Percentiles rank a stretch among this genome's conserved stretches.
Evolutionary conservation across 2,329 filamentous ascomycete species (phyloP).

Genomic region (Orbilia ellipsospora): DNA sequence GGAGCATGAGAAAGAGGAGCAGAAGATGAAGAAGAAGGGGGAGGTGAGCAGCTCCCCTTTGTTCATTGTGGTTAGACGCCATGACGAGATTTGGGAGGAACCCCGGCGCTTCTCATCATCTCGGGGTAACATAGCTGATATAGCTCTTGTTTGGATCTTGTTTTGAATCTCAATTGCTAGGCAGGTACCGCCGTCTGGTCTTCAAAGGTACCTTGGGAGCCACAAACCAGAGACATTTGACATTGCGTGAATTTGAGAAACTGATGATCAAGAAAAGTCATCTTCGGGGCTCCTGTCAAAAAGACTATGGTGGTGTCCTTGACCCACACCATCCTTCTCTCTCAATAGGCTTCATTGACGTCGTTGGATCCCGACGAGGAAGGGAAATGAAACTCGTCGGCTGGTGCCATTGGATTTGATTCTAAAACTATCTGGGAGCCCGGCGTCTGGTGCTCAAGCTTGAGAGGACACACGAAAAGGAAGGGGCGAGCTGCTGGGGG

Average conservation of each 20-base stretch:
- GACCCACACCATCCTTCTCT: slow-evolving; percentile 50
- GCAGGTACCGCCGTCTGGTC: neutral
- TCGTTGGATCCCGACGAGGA: slow-evolving; percentile 53
- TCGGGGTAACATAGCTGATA: neutral
- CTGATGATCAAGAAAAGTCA: slow-evolving; percentile 33
- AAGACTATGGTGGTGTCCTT: slow-evolving; percentile 16
- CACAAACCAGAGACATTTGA: slow-evolving; percentile 18
- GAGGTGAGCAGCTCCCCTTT: slow-evolving; percentile 27
- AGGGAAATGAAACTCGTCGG: slow-evolving; percentile 54
- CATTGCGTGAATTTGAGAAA: slow-evolving; percentile 35
- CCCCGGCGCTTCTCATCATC: slow-evolving; percentile 38
- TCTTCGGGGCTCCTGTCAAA: slow-evolving; percentile 51
- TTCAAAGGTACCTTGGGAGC: slow-evolving; percentile 1
- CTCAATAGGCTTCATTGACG: slow-evolving; percentile 35
- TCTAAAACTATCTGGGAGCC: slow-evolving; percentile 8
- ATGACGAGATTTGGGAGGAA: slow-evolving; percentile 24
- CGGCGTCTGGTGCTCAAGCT: slow-evolving; percentile 8
- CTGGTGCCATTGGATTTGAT: slow-evolving; percentile 45
- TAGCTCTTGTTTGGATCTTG: neutral
- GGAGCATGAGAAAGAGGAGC: neutral
- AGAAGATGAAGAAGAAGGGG: slow-evolving; percentile 6
- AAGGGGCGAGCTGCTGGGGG: slow-evolving; percentile 18
- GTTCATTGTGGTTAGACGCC: slow-evolving; percentile 42
- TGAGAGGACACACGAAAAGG: neutral
- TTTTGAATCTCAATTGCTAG: slow-evolving; percentile 9